Base-by-base conservation (phyloP, 345 rosid genomes). In the Camelina neglecta region DNA sequence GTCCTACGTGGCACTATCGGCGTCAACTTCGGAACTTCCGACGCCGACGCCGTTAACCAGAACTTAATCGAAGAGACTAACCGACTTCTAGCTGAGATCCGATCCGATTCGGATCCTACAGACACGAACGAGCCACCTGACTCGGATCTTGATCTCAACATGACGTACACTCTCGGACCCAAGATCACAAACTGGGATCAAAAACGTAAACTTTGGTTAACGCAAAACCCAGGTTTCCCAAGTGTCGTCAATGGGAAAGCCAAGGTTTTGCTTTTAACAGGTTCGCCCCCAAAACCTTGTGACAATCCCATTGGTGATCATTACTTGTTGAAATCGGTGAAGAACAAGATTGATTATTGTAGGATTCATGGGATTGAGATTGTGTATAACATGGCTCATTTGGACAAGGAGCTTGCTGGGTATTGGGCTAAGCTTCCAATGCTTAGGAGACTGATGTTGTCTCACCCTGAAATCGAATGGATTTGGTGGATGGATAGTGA, bases 401-500 rank as follows among this genome's bases (percentile, higher is more conserved):
- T 94, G 79, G 97, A 94, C 55, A 87, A 79, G 78, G 97, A 92
- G 76, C 83, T 94, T 31, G 93, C 98, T 11, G 98, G 98, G 11
- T 94, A 94, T 53, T 94, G 98, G 98, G 97, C 97, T 0, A 92
- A 94, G 75, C 66, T 92, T 68, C 97, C 98, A 1, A 84, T 94
- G 96, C 71, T 94, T 48, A 81, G 98, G 88, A 85, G 85, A 69
- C 64, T 93, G 80, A 89, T 93, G 97, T 20, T 93, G 82, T 93
- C 97, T 18, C 96, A 91, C 53, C 98, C 97, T 8, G 96, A 93
- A 50, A 81, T 93, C 0, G 97, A 93, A 70, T 93, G 98, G 97
- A 88, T 93, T 77, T 90, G 97, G 96, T 93, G 98, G 98, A 91
- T 93, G 97, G 98, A 93, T 26, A 93, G 98, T 84, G 98, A 93